Percentiles rank a stretch among this genome's conserved stretches.
phyloP scores from a whole-genome alignment of 192 early-diverging fungal genomes.

The Phlyctochytrium arcticum region DNA sequence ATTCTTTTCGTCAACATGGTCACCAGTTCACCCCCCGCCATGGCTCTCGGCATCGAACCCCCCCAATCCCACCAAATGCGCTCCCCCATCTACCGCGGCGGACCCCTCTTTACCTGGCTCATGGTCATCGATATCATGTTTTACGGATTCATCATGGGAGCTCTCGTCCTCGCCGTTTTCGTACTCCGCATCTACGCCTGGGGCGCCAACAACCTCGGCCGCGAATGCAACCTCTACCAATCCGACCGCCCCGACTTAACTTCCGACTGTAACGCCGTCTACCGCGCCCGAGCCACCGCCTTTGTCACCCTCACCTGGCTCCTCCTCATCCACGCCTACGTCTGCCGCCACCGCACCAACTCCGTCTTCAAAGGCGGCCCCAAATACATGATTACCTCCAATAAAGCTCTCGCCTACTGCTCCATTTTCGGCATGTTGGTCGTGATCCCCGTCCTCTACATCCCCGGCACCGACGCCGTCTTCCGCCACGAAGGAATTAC shows the following conservation, averaged over 20 bases:
- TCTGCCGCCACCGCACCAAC: constrained; percentile 65
- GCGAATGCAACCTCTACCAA: constrained; percentile 42
- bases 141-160: constrained; percentile 64
- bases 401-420: constrained; percentile 48
- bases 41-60: constrained; percentile 74
- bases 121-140: constrained; percentile 64
- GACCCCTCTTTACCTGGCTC: constrained; percentile 64
- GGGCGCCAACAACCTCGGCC: neutral
- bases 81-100: constrained; percentile 52
- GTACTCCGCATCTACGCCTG: constrained; percentile 38
- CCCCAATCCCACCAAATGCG: constrained; percentile 64
- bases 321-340: constrained; percentile 71
- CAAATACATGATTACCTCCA: constrained; percentile 2
- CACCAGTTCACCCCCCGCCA: constrained; percentile 73
- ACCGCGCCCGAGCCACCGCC: constrained; percentile 58
- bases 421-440: constrained; percentile 47
- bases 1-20: constrained; percentile 80
- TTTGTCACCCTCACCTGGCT: constrained; percentile 70
- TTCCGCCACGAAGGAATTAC: constrained; percentile 21
- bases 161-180: constrained; percentile 62
- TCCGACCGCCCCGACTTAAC: constrained; percentile 51
- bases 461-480: constrained; percentile 59
- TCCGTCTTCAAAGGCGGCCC: constrained; percentile 54
- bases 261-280: constrained; percentile 15
- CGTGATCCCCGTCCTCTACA: constrained; percentile 55